Conservation (phyloP, 108 stramenopile genomes). For the Mayamaea pseudoterrestris region DNA sequence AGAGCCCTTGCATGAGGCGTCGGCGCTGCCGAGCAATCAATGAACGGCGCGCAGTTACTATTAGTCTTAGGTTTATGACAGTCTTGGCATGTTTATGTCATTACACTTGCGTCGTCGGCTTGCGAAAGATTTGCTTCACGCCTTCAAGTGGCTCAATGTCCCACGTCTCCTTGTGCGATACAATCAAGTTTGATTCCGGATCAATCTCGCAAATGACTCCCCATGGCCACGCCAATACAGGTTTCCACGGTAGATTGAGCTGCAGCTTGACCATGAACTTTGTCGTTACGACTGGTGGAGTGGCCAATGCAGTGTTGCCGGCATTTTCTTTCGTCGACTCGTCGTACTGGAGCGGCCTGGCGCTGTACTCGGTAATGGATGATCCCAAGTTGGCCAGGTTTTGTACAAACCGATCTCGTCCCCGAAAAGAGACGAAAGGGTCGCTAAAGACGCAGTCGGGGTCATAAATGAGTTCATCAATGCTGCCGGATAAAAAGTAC, state of each 20-base stretch:
- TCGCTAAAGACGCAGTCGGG: slow-evolving; percentile 75
- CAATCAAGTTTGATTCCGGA: slow-evolving; percentile 46
- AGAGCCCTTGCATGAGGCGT: too few species aligned
- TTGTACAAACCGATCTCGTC: slow-evolving; percentile 76
- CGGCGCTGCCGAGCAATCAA: too few species aligned
- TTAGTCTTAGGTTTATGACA: neutral
- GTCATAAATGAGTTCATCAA: slow-evolving; percentile 73
- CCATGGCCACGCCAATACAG: slow-evolving; percentile 80
- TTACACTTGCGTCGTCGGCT: slow-evolving; percentile 26
- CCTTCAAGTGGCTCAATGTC: slow-evolving; percentile 73
- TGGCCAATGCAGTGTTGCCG: neutral
- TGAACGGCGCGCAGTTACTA: too few species aligned
- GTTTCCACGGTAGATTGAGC: slow-evolving; percentile 85
- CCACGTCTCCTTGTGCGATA: slow-evolving; percentile 68
- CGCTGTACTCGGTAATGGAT: slow-evolving; percentile 74
- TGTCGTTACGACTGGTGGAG: slow-evolving; percentile 1
- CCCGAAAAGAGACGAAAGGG: slow-evolving; percentile 81
- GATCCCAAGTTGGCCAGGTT: slow-evolving; percentile 80
- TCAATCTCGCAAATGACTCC: slow-evolving; percentile 72
- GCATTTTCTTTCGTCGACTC: slow-evolving; percentile 15
- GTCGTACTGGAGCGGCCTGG: slow-evolving; percentile 42
- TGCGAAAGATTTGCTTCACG: slow-evolving; percentile 71
- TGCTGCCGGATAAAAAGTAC: slow-evolving; percentile 80
- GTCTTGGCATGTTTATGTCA: neutral
- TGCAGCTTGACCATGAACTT: slow-evolving; percentile 82